A percentile compares a stretch with the other conserved stretches of the same genome.
Evolutionary conservation across 805 yeast species (phyloP).

Genomic region (Candida jianshihensis): DNA sequence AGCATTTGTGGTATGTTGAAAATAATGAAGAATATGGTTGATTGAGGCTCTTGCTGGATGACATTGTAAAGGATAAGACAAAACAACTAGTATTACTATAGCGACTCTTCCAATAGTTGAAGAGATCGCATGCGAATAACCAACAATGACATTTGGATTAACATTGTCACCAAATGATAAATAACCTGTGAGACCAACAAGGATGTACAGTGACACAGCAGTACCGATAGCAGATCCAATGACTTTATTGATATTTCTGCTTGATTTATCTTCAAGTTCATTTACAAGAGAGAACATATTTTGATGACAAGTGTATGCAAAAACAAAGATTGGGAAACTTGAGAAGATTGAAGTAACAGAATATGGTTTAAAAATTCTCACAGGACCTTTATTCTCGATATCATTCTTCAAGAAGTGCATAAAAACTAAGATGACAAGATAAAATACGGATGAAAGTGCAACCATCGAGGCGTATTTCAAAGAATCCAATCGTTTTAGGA

Average conservation of each 20-base stretch:
- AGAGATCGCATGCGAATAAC: constrained; percentile 59
- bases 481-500: constrained; percentile 69
- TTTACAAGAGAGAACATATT: constrained; percentile 87
- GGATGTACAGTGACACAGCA: constrained; percentile 55
- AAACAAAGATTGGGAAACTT: constrained; percentile 85
- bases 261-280: constrained; percentile 57
- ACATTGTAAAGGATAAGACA: constrained; percentile 85
- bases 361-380: constrained; percentile 41
- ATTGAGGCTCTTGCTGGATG: constrained; percentile 86
- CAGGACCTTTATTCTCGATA: constrained; percentile 43
- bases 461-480: constrained; percentile 79
- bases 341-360: constrained; percentile 45
- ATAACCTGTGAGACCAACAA: constrained; percentile 80
- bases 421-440: constrained; percentile 66
- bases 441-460: constrained; percentile 75
- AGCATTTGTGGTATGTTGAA: constrained; percentile 23
- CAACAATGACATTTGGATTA: constrained; percentile 69
- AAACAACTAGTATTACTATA: constrained; percentile 70
- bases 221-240: constrained; percentile 47
- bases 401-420: constrained; percentile 61
- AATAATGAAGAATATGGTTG: constrained; percentile 59
- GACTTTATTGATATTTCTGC: constrained; percentile 38
- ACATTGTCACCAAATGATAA: constrained; percentile 80
- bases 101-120: constrained; percentile 76
- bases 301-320: constrained; percentile 95